Conservation (phyloP, 805 yeast species). For the Cyberlindnera misumaiensis region DNA sequence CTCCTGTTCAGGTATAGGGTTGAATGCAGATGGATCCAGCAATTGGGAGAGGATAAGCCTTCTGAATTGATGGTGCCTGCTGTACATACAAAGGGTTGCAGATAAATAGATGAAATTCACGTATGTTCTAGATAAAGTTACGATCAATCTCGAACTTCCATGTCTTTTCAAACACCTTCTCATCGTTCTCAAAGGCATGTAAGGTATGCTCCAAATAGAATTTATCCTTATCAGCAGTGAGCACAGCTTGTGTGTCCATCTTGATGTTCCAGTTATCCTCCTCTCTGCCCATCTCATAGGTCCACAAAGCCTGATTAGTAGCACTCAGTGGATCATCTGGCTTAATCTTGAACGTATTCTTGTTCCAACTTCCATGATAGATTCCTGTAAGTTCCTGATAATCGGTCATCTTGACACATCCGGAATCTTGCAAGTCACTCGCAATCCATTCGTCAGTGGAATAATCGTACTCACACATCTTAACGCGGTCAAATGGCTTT, state of each 20-base stretch:
- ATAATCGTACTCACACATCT: constrained; percentile 16
- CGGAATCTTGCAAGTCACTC: constrained; percentile 28
- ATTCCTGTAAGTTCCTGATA: constrained; percentile 30
- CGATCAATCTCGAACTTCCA: constrained; percentile 32
- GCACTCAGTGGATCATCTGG: constrained; percentile 35
- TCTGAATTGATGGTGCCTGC: too few species aligned
- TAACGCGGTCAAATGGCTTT: constrained; percentile 20
- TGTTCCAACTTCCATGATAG: constrained; percentile 34
- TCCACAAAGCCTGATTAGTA: constrained; percentile 32
- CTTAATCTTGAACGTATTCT: constrained; percentile 32
- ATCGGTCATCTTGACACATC: constrained; percentile 27
- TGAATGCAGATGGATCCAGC: too few species aligned
- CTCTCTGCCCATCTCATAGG: constrained; percentile 35
- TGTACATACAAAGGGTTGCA: too few species aligned
- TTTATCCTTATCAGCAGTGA: constrained; percentile 27
- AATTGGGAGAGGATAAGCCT: too few species aligned
- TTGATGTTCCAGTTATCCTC: constrained; percentile 30
- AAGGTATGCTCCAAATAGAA: constrained; percentile 28
- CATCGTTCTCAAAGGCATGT: constrained; percentile 30
- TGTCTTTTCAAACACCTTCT: constrained; percentile 26
- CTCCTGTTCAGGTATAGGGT: too few species aligned
- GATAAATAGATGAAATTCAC: not conserved
- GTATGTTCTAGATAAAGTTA: constrained; percentile 15
- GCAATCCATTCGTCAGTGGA: constrained; percentile 16
- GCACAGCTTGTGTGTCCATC: constrained; percentile 25